Evolutionary conservation across 2,329 filamentous ascomycete species (phyloP).

Genomic region (Tolypocladium album): DNA sequence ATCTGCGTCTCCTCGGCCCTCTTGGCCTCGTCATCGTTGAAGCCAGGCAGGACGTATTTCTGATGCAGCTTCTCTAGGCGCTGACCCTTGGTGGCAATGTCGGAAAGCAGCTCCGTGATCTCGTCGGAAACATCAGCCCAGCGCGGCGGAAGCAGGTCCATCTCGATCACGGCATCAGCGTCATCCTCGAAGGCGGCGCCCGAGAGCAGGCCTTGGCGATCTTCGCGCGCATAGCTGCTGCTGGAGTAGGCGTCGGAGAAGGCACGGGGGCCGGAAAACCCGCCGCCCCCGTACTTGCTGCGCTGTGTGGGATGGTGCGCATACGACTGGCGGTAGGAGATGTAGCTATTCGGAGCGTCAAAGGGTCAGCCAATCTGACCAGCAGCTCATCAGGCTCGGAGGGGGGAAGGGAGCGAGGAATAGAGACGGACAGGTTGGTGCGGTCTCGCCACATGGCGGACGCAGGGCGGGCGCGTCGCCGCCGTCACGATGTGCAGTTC

Average conservation of each 20-base stretch:
- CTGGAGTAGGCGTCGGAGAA: constrained; percentile 50
- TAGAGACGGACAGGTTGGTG: constrained; percentile 74
- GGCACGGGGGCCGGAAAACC: constrained; percentile 38
- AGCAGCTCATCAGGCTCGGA: not conserved
- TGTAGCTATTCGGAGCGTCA: constrained; percentile 52
- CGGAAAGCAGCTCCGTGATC: constrained; percentile 69
- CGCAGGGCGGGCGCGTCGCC: constrained; percentile 21
- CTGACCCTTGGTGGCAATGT: constrained; percentile 73
- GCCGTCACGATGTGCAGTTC: constrained; percentile 10
- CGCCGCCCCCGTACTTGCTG: constrained; percentile 48
- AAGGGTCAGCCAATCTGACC: not conserved
- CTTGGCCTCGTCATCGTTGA: constrained; percentile 90
- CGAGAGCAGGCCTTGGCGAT: constrained; percentile 72
- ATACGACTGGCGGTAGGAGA: constrained; percentile 98
- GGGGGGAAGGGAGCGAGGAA: not conserved
- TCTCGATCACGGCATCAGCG: constrained; percentile 93
- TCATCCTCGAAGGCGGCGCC: constrained; percentile 69
- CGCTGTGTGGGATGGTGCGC: constrained; percentile 88
- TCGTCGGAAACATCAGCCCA: constrained; percentile 96
- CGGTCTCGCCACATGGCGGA: constrained; percentile 96
- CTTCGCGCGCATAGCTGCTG: constrained; percentile 32
- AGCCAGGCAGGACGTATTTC: constrained; percentile 92
- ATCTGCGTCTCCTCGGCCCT: constrained; percentile 81
- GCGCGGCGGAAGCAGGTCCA: constrained; percentile 89
- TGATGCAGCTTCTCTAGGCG: constrained; percentile 87